Conservation (phyloP, 176 grass and related monocot genomes). For the Phyllostachys edulis region DNA sequence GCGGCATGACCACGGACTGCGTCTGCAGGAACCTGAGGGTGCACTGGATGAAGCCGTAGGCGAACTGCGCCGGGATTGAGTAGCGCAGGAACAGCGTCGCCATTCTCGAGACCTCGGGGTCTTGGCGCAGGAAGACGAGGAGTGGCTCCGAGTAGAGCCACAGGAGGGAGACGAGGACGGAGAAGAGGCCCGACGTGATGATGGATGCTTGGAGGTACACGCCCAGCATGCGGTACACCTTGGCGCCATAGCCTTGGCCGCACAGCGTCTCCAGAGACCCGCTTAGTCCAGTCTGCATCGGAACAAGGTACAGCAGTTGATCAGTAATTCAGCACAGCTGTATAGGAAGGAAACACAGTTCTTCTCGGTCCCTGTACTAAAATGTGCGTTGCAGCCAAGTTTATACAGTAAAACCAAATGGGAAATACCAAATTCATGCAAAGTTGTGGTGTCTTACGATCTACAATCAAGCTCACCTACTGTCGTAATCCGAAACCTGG, state of each 20-base stretch:
- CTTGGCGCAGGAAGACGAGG: slow-evolving; percentile 35
- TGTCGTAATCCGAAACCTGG: not conserved
- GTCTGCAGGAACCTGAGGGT: slow-evolving; percentile 53
- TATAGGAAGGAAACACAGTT: not conserved
- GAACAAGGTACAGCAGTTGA: not conserved
- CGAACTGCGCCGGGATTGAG: slow-evolving; percentile 33
- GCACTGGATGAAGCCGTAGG: slow-evolving; percentile 51
- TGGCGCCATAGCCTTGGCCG: slow-evolving; percentile 45
- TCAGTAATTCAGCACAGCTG: not conserved
- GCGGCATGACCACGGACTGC: slow-evolving; percentile 49
- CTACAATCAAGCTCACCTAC: not conserved
- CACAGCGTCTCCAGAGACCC: slow-evolving; percentile 45
- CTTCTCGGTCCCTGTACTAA: not conserved
- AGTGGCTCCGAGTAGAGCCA: slow-evolving; percentile 46
- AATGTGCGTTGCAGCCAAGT: not conserved
- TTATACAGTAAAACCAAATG: not conserved
- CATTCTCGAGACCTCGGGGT: slow-evolving; percentile 34
- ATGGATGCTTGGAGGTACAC: slow-evolving; percentile 48
- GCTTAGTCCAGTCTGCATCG: slow-evolving; percentile 43
- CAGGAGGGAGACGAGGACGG: slow-evolving; percentile 31
- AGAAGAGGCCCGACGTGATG: slow-evolving; percentile 32
- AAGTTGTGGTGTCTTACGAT: not conserved
- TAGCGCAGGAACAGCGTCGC: slow-evolving; percentile 33
- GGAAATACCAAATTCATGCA: not conserved
- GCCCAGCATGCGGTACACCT: slow-evolving; percentile 38